Percentiles rank a stretch among this genome's conserved stretches.
Conservation (phyloP, 441 rosid species). For the Raphanus hybrid region DNA sequence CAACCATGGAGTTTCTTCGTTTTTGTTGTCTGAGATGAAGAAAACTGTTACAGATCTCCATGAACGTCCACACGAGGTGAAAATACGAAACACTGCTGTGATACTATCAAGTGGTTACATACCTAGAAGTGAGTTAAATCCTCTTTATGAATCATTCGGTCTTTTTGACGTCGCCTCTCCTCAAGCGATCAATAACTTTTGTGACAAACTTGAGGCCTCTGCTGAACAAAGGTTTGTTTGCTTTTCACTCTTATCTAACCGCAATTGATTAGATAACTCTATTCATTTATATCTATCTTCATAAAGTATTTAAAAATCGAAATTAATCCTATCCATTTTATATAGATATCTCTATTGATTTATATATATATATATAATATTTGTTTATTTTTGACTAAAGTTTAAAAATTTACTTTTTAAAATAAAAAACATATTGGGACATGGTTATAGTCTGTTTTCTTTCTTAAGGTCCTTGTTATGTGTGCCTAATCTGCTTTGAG, state of each 20-base stretch:
- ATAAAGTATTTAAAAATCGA: no score
- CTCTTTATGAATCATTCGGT: slow-evolving; percentile 78
- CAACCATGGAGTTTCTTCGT: not conserved
- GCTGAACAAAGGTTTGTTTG: slow-evolving; percentile 58
- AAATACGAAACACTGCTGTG: slow-evolving; percentile 57
- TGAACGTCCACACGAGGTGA: slow-evolving; percentile 69
- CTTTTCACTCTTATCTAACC: not conserved
- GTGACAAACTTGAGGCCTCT: slow-evolving; percentile 65
- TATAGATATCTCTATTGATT: no score
- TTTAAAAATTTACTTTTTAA: no score
- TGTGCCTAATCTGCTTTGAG: not conserved
- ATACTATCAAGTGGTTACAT: slow-evolving; percentile 69
- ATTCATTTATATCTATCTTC: no score
- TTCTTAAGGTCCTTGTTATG: not conserved
- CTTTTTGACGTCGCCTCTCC: slow-evolving; percentile 58
- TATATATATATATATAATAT: no score
- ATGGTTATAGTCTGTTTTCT: no score
- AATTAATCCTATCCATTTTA: no score
- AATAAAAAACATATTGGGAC: no score
- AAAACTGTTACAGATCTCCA: slow-evolving; percentile 32
- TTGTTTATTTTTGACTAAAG: no score
- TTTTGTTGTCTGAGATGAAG: slow-evolving; percentile 5
- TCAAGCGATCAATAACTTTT: slow-evolving; percentile 55
- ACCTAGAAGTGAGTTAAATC: slow-evolving; percentile 53
- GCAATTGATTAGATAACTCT: no score